phyloP scores from a whole-genome alignment of 208 protist species.

The Acanthamoeba culbertsoni region DNA sequence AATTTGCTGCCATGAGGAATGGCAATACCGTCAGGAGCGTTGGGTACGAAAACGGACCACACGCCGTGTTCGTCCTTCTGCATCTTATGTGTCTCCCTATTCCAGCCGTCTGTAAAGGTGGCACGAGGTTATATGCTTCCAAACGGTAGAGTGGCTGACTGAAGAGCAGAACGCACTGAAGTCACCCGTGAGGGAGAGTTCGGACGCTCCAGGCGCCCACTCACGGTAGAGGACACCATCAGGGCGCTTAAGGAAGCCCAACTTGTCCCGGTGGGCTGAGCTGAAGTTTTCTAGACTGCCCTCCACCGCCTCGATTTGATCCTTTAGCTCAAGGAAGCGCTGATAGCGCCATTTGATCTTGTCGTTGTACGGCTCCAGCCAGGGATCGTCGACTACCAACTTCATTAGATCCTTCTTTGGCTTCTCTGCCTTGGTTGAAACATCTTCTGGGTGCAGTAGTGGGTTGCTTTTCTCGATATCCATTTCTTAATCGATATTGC shows the following conservation, averaged over 20 bases:
- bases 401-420: conserved; percentile 67
- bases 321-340: conserved; percentile 6
- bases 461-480: background rate
- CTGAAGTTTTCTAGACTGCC: conserved; percentile 75
- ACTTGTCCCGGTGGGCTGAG: conserved; percentile 70
- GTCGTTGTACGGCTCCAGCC: conserved; percentile 72
- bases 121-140: background rate
- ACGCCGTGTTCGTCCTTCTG: conserved; percentile 77
- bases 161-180: conserved; percentile 76
- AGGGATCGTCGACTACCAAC: conserved; percentile 73
- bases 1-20: conserved; percentile 78
- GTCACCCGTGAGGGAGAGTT: conserved; percentile 78
- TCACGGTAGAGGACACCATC: conserved; percentile 78
- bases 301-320: conserved; percentile 69
- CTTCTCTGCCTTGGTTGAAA: background rate
- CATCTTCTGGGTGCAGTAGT: background rate
- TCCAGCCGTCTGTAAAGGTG: conserved; percentile 78
- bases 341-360: conserved; percentile 52
- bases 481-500: too few species aligned
- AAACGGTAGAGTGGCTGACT: background rate
- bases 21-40: conserved; percentile 51
- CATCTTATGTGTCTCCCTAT: conserved; percentile 63
- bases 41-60: conserved; percentile 75
- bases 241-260: conserved; percentile 68
- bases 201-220: conserved; percentile 75